Conservation (phyloP, 768 basidiomycete genomes). For the Leucocoprinus sp. region DNA sequence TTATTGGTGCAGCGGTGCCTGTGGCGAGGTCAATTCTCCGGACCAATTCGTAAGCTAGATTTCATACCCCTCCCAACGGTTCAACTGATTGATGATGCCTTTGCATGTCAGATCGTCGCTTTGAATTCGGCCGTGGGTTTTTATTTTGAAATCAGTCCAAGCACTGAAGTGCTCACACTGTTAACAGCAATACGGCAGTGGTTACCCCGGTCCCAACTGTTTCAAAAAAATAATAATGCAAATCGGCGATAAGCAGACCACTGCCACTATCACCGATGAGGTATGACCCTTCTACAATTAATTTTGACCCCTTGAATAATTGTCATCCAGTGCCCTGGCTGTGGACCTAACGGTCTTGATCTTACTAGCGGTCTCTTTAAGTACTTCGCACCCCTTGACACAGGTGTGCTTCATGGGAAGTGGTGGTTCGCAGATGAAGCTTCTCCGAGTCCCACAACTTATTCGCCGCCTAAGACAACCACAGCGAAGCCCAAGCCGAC, state of each 20-base stretch:
- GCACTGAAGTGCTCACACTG: not conserved
- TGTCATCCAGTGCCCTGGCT: conserved; percentile 49
- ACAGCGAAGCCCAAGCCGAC: conserved; percentile 15
- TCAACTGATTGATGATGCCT: not conserved
- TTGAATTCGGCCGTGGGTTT: conserved; percentile 17
- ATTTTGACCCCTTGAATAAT: not conserved
- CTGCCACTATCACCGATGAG: conserved; percentile 57
- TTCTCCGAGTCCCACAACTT: not conserved
- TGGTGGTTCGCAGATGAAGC: conserved; percentile 40
- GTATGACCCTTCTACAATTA: conserved; percentile 22
- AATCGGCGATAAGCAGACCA: conserved; percentile 49
- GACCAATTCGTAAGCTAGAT: conserved; percentile 20
- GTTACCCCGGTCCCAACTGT: conserved; percentile 63
- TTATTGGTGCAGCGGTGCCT: conserved; percentile 19
- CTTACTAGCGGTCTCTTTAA: conserved; percentile 58
- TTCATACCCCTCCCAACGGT: too few relatives aligned
- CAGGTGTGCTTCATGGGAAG: conserved; percentile 50
- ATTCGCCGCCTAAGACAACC: conserved; percentile 9
- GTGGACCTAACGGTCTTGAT: conserved; percentile 60
- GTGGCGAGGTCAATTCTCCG: conserved; percentile 20
- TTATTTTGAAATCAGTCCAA: not conserved
- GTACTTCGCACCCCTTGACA: conserved; percentile 39
- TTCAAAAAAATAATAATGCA: conserved; percentile 51
- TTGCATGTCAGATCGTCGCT: conserved; percentile 23
- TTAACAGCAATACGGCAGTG: conserved; percentile 32